phyloP scores from a whole-genome alignment of 192 early-diverging fungal genomes.

The Podila epigama region DNA sequence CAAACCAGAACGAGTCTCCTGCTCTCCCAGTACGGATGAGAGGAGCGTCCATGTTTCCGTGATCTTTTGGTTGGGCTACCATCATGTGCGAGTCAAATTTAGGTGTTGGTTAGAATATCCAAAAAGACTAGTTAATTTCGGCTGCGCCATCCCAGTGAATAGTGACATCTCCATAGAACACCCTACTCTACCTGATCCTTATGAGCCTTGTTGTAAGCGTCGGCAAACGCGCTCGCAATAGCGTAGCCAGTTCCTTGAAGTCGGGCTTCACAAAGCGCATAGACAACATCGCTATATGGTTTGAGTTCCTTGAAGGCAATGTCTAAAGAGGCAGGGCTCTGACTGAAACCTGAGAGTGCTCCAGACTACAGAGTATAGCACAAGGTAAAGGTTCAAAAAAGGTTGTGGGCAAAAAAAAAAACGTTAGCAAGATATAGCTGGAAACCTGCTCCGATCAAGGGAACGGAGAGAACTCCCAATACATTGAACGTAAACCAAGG shows the following conservation, averaged over 20 bases:
- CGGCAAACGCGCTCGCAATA: slow-evolving; percentile 47
- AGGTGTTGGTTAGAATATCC: background rate
- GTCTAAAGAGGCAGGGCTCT: slow-evolving; percentile 26
- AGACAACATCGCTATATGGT: slow-evolving; percentile 55
- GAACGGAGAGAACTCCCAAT: too few relatives aligned
- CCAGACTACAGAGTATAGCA: background rate
- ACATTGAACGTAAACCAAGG: too few relatives aligned
- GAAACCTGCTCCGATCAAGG: background rate
- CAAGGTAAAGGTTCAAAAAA: too few relatives aligned
- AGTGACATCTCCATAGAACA: background rate
- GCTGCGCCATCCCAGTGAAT: too few relatives aligned
- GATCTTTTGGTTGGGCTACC: slow-evolving; percentile 36
- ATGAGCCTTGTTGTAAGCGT: slow-evolving; percentile 48
- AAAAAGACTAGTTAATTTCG: too few relatives aligned
- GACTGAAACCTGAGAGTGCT: slow-evolving; percentile 24
- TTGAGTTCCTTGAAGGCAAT: slow-evolving; percentile 32
- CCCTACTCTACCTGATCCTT: slow-evolving; percentile 41
- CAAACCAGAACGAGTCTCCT: slow-evolving; percentile 34
- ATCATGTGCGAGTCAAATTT: background rate
- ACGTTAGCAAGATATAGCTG: background rate
- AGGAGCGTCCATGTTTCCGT: slow-evolving; percentile 54
- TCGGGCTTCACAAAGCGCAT: slow-evolving; percentile 55
- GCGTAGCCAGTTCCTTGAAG: slow-evolving; percentile 43
- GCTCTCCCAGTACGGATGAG: slow-evolving; percentile 51
- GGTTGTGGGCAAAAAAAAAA: background rate